phyloP scores from a whole-genome alignment of 257 asterid genomes.

The Haberlea rhodopensis region DNA sequence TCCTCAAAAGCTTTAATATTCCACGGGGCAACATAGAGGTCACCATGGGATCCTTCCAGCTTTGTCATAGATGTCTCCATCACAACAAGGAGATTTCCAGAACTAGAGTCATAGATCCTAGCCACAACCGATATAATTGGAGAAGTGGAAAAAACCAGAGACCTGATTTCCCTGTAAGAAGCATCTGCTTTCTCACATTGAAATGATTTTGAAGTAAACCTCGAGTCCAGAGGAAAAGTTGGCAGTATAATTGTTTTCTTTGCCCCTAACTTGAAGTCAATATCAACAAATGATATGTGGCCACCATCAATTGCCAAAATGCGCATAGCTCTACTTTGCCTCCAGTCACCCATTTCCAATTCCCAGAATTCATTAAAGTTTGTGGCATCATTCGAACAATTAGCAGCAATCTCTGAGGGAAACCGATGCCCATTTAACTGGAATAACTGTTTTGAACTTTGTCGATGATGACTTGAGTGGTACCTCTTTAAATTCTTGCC shows the following conservation, averaged over 20 bases:
- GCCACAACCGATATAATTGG: conserved; percentile 70
- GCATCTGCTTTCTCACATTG: conserved; percentile 38
- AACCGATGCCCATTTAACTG: conserved; percentile 59
- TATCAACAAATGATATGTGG: conserved; percentile 64
- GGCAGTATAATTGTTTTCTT: conserved; percentile 72
- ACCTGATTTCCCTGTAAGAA: conserved; percentile 47
- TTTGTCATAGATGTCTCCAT: conserved; percentile 63
- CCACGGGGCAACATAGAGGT: conserved; percentile 75
- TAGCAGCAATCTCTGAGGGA: conserved; percentile 28
- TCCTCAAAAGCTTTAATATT: conserved; percentile 75
- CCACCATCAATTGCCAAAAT: conserved; percentile 83
- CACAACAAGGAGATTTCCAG: conserved; percentile 51
- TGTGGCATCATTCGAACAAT: conserved; percentile 36
- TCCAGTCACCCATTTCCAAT: conserved; percentile 98
- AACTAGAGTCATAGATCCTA: conserved; percentile 66
- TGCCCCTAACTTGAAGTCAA: conserved; percentile 55
- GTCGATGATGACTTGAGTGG: conserved; percentile 37
- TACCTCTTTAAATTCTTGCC: conserved; percentile 80
- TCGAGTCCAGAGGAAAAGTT: conserved; percentile 81
- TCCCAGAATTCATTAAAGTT: conserved; percentile 75
- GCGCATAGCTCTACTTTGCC: conserved; percentile 75
- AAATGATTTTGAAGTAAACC: conserved; percentile 44
- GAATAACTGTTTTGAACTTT: conserved; percentile 38
- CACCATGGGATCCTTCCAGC: conserved; percentile 50
- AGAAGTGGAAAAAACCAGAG: conserved; percentile 73